A percentile compares a stretch with the other conserved stretches of the same genome.
Conservation (phyloP, 2,329 filamentous ascomycete genomes). For the Penicillium oxalicum region DNA sequence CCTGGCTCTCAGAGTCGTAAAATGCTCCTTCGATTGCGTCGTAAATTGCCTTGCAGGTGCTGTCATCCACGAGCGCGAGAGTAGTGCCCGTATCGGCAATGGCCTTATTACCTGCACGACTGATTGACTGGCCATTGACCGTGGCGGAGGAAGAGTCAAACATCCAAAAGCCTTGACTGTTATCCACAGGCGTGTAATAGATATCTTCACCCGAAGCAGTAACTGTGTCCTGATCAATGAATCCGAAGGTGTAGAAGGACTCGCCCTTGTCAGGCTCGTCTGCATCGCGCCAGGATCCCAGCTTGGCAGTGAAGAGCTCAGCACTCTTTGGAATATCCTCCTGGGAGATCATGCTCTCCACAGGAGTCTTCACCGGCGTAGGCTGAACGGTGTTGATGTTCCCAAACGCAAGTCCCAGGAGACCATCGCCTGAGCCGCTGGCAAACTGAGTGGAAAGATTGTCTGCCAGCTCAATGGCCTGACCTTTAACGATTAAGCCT, state of each 20-base stretch:
- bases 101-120: constrained; percentile 53
- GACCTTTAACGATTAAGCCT: constrained; percentile 54
- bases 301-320: constrained; percentile 59
- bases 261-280: constrained; percentile 41
- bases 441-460: constrained; percentile 54
- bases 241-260: constrained; percentile 68
- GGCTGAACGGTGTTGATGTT: constrained; percentile 59
- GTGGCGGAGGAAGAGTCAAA: constrained; percentile 54
- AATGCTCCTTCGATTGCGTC: constrained; percentile 55
- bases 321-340: constrained; percentile 48
- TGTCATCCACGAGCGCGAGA: constrained; percentile 59
- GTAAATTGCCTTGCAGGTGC: constrained; percentile 58
- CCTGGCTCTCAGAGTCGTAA: constrained; percentile 54
- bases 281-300: constrained; percentile 52
- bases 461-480: constrained; percentile 60
- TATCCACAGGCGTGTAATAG: constrained; percentile 58
- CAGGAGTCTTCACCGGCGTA: constrained; percentile 53
- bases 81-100: constrained; percentile 70
- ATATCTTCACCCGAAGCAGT: constrained; percentile 50
- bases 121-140: constrained; percentile 52
- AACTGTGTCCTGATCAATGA: constrained; percentile 60
- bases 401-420: constrained; percentile 61
- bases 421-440: constrained; percentile 54
- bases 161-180: constrained; percentile 62
- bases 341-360: constrained; percentile 63